Conservation (phyloP, 2,329 filamentous ascomycete species). For the Hymenoscyphus repandus region DNA sequence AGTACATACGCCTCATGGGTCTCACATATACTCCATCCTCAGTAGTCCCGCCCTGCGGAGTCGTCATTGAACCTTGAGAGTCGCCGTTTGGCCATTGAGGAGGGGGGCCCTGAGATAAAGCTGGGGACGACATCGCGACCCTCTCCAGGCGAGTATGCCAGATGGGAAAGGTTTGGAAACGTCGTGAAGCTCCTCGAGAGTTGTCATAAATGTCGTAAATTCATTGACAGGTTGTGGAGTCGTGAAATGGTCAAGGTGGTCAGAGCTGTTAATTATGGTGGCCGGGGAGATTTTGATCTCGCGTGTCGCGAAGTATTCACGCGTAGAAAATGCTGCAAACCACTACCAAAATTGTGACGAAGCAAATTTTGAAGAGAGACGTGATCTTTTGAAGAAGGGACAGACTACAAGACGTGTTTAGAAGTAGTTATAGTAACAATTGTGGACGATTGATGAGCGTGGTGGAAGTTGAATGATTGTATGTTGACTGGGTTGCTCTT, state of each 20-base stretch:
- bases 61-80: conserved; percentile 16
- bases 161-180: conserved; percentile 10
- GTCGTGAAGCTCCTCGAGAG: conserved; percentile 12
- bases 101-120: conserved; percentile 11
- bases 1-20: conserved; percentile 58
- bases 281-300: conserved; percentile 12
- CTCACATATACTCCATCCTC: conserved; percentile 45
- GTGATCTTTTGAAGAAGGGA: neutral
- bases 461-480: neutral
- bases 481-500: conserved; percentile 3
- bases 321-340: conserved; percentile 6
- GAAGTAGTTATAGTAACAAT: neutral
- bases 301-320: conserved; percentile 20
- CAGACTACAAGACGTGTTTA: neutral
- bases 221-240: conserved; percentile 17
- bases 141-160: conserved; percentile 18
- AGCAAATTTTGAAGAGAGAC: neutral
- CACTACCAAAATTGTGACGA: neutral
- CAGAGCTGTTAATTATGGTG: conserved; percentile 18
- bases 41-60: conserved; percentile 25
- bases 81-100: conserved; percentile 17
- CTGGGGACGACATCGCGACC: conserved; percentile 28
- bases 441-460: neutral
- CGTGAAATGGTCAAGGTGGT: conserved; percentile 1
- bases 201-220: conserved; percentile 14